A percentile compares a stretch with the other conserved stretches of the same genome.
Conservation (phyloP, 352 stramenopile genomes). For the Phytophthora megakarya region DNA sequence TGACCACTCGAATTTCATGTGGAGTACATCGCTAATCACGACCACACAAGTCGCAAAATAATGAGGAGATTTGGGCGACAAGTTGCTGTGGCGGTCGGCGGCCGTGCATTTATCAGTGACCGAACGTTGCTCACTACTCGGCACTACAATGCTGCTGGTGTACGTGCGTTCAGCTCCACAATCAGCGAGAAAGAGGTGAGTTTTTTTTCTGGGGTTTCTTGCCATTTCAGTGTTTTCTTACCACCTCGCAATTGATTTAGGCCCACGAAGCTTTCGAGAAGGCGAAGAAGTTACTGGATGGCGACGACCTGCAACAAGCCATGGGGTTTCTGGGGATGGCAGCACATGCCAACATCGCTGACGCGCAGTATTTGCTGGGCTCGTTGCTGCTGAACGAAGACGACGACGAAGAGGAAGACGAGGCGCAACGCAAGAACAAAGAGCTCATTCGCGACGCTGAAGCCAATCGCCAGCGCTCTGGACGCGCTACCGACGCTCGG, state of each 20-base stretch:
- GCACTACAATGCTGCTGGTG: not conserved
- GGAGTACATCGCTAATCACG: constrained; percentile 3
- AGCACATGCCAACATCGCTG: constrained; percentile 61
- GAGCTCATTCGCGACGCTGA: constrained; percentile 71
- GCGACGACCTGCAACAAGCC: constrained; percentile 52
- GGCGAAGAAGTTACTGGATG: constrained; percentile 63
- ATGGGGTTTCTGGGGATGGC: constrained; percentile 70
- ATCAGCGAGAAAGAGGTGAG: constrained; percentile 40
- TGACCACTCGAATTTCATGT: constrained; percentile 18
- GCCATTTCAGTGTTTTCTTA: not conserved
- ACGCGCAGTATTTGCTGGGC: constrained; percentile 81
- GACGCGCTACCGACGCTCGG: constrained; percentile 48
- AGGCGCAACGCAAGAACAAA: constrained; percentile 35
- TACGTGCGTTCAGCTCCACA: constrained; percentile 31
- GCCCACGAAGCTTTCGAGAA: constrained; percentile 56
- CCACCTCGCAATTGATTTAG: constrained; percentile 24
- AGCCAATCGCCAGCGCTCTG: constrained; percentile 59
- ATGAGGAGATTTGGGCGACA: constrained; percentile 29
- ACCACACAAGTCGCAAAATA: constrained; percentile 29
- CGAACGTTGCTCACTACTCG: constrained; percentile 5
- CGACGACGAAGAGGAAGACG: constrained; percentile 44
- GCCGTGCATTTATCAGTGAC: no score
- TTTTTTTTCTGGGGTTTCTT: not conserved
- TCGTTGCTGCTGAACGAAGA: constrained; percentile 61
- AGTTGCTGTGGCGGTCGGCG: no score